Conservation (phyloP, 1,284 basidiomycete species). For the Mycocalia duriaeana region DNA sequence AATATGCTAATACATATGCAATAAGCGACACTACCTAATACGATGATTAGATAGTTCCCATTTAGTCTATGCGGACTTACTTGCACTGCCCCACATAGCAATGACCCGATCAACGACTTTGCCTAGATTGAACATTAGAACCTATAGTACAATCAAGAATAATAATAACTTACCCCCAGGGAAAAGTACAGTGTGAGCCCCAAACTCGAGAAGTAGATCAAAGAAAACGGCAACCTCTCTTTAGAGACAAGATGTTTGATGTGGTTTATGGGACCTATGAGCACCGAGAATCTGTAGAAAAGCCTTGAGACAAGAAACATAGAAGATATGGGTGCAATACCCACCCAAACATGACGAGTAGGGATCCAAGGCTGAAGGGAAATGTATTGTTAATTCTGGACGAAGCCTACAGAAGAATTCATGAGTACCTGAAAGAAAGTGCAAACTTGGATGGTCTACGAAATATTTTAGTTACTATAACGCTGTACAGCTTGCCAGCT, state of each 20-base stretch:
- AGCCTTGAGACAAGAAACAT: not conserved
- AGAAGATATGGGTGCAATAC: conserved; percentile 23
- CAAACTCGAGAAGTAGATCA: conserved; percentile 78
- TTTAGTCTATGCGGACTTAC: conserved; percentile 29
- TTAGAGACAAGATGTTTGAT: conserved; percentile 82
- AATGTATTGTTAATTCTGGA: conserved; percentile 1
- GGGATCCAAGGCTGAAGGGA: conserved; percentile 62
- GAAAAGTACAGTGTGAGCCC: conserved; percentile 86
- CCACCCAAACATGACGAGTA: conserved; percentile 86
- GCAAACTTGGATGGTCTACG: conserved; percentile 85
- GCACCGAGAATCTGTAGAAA: conserved; percentile 69
- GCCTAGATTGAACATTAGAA: conserved; percentile 37
- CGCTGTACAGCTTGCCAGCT: conserved; percentile 11
- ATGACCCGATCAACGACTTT: conserved; percentile 79
- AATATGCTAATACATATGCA: conserved; percentile 86
- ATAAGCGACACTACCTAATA: conserved; percentile 75
- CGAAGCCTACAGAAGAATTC: not conserved
- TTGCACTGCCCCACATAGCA: conserved; percentile 77
- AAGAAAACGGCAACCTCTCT: conserved; percentile 86
- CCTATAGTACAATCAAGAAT: conserved; percentile 4
- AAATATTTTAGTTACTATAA: too few species aligned
- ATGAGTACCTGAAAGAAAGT: conserved; percentile 72
- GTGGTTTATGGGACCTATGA: conserved; percentile 83
- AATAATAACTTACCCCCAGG: conserved; percentile 56
- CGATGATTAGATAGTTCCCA: too few species aligned